Base-by-base conservation (phyloP, 768 basidiomycete species). In the Cyathus striatus region DNA sequence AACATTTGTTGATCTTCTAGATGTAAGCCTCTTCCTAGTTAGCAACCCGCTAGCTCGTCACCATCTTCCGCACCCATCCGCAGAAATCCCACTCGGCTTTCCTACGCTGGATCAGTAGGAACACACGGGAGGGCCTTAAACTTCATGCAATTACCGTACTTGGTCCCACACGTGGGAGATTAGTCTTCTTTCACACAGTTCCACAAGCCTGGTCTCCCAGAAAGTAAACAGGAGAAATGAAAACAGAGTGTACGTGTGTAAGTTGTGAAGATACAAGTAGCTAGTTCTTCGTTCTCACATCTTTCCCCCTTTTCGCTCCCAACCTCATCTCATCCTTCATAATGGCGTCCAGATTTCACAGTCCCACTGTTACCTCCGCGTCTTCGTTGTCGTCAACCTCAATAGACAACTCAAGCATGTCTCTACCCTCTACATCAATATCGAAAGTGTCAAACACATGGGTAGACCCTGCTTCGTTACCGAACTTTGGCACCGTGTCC, bases 381-480 rank as follows among this genome's bases (percentile, higher is more conserved):
- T 52, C 60, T 24, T 40, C 54, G 20, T 43, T 56, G 20, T 55
- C 58, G 1, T 23, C 48, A 21, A 61, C 53, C 49, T 60, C 47
- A 44, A 57, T 37, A 46, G 56, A 49, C 44, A 59, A 54, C 41
- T 55, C 62, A 25, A 53, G 54, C 47, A 43, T 51, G 35, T 46
- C 53, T 20, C 48, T 40, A 40, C 49, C 57, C 36, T 32, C 51
- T 18, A 37, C 60, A 38, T 42, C 56, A 43, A 44, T 48, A 16
- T 38, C 49, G 33, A 51, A 55, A 16, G 23, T 52, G 9, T 35
- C 43, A 25, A 70, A 68, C 52, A 62, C 60, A 7, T 86, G 85
- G 85, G 73, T 86, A 22, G 83, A 86, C 54, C 84, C 85, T 5
- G 64, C 70, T 14, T 63, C 73, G 2, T 63, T 86, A 39, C 81